A percentile compares a stretch with the other conserved stretches of the same genome.
Evolutionary conservation across 768 basidiomycete species (phyloP).

Genomic region (Lactarius indigo): DNA sequence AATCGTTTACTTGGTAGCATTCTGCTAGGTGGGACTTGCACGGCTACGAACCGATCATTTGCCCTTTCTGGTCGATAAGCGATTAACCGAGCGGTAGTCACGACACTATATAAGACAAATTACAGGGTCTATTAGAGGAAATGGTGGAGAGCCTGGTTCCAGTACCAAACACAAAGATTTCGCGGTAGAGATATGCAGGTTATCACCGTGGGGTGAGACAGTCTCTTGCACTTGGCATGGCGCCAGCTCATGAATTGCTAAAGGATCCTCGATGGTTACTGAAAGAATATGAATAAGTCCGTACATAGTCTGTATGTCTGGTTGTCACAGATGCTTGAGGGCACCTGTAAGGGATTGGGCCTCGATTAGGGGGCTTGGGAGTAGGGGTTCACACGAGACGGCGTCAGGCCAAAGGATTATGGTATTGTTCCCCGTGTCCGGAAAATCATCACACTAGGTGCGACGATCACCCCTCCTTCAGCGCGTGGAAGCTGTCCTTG

Average conservation of each 20-base stretch:
- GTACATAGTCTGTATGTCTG: not conserved
- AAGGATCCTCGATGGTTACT: not conserved
- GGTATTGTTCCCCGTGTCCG: not conserved
- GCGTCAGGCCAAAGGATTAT: not conserved
- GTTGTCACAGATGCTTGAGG: not conserved
- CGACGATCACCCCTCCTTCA: slow-evolving; percentile 2
- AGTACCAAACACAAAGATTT: not conserved
- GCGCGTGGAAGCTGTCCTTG: not conserved
- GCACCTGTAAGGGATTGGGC: not conserved
- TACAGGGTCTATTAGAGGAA: not conserved
- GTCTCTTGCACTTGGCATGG: not conserved
- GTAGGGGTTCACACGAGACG: not conserved
- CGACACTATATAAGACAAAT: not conserved
- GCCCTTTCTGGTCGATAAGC: not conserved
- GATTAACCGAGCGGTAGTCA: not conserved
- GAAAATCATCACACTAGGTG: not conserved
- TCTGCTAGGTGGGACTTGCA: not conserved
- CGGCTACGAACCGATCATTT: not conserved
- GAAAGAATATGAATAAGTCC: not conserved
- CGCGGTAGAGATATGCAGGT: not conserved
- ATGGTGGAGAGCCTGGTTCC: not conserved
- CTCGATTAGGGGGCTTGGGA: too few relatives aligned
- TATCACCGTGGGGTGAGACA: not conserved
- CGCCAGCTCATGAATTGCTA: not conserved
- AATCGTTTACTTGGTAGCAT: not conserved